phyloP scores from a whole-genome alignment of 352 stramenopile species.

The Phytophthora brassicae region DNA sequence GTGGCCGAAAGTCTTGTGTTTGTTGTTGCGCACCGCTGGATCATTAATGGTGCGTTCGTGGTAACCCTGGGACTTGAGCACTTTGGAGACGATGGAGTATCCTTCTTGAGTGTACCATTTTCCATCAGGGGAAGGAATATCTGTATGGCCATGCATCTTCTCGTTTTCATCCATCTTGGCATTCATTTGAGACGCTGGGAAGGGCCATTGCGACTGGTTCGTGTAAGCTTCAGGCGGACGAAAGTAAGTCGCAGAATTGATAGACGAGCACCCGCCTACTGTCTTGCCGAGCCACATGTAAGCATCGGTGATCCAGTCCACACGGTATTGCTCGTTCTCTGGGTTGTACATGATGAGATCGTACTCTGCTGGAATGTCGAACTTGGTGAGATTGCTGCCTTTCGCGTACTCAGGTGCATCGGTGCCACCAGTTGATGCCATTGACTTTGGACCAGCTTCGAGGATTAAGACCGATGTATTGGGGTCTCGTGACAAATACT shows the following conservation, averaged over 20 bases:
- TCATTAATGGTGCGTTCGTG: constrained; percentile 41
- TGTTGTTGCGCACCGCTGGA: constrained; percentile 41
- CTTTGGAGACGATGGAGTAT: constrained; percentile 46
- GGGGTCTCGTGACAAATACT: constrained; percentile 59
- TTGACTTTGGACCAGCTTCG: constrained; percentile 51
- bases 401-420: constrained; percentile 50
- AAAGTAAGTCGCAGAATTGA: constrained; percentile 87
- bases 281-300: constrained; percentile 72
- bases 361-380: constrained; percentile 70
- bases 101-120: constrained; percentile 59
- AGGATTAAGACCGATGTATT: constrained; percentile 54
- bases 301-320: constrained; percentile 46
- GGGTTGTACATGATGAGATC: constrained; percentile 52
- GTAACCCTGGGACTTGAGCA: constrained; percentile 38
- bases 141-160: constrained; percentile 43
- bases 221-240: constrained; percentile 58
- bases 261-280: constrained; percentile 79
- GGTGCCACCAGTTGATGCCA: constrained; percentile 47
- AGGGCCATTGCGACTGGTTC: constrained; percentile 49
- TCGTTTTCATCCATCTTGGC: constrained; percentile 58
- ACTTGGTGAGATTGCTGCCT: constrained; percentile 48
- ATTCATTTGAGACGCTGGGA: constrained; percentile 60
- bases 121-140: constrained; percentile 49
- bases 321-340: constrained; percentile 43
- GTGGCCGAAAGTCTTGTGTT: constrained; percentile 53